Evolutionary conservation across 2,329 filamentous ascomycete species (phyloP).

Genomic region (Hymenotorrendiella dingleyae): DNA sequence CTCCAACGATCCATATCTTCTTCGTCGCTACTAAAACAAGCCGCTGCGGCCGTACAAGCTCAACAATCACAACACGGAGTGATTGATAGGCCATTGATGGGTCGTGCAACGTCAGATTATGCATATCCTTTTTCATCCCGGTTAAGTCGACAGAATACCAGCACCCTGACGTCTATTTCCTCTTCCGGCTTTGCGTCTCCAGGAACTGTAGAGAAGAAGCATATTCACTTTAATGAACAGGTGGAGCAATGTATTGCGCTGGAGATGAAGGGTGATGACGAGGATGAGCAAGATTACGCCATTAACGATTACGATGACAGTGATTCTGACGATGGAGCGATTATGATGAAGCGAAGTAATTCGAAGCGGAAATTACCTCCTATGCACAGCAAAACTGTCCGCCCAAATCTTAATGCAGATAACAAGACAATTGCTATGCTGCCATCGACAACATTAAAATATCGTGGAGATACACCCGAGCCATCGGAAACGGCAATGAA

Average conservation of each 20-base stretch:
- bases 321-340: constrained; percentile 55
- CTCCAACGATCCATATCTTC: constrained; percentile 82
- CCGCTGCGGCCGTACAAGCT: constrained; percentile 34
- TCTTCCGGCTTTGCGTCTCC: constrained; percentile 63
- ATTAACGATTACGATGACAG: constrained; percentile 43
- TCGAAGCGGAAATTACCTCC: constrained; percentile 34
- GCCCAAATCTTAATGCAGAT: constrained; percentile 47
- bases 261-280: constrained; percentile 72
- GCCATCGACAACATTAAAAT: constrained; percentile 61
- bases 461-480: constrained; percentile 55
- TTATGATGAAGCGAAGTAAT: constrained; percentile 70
- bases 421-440: constrained; percentile 64
- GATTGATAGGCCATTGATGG: constrained; percentile 46
- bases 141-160: constrained; percentile 56
- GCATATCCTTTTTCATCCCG: constrained; percentile 57
- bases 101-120: constrained; percentile 64
- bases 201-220: constrained; percentile 66
- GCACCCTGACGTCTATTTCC: constrained; percentile 54
- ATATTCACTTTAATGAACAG: constrained; percentile 95
- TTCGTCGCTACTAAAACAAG: constrained; percentile 76
- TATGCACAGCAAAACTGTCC: constrained; percentile 31
- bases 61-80: constrained; percentile 41
- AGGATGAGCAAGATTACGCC: constrained; percentile 48
- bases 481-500: constrained; percentile 56
- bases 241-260: constrained; percentile 95